phyloP scores from a whole-genome alignment of 2,329 filamentous ascomycete genomes.

The Trichoderma sp. region DNA sequence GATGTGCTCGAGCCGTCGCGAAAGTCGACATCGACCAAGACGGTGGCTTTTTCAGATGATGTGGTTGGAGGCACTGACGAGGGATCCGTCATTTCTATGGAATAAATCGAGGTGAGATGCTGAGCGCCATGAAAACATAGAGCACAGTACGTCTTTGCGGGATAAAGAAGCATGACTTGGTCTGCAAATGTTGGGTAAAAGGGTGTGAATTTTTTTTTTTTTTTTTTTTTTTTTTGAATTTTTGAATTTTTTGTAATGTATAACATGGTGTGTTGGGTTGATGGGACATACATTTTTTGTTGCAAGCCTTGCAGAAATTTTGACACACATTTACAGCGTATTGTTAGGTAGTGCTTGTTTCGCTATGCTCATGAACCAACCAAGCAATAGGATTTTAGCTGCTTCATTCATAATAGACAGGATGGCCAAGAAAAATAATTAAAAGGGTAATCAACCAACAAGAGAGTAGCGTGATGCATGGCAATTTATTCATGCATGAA shows the following conservation, averaged over 20 bases:
- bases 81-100: slow-evolving; percentile 22
- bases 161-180: background rate
- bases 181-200: background rate
- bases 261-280: background rate
- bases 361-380: background rate
- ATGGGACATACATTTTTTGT: background rate
- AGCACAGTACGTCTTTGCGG: background rate
- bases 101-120: background rate
- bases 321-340: slow-evolving; percentile 3
- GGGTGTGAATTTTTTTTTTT: background rate
- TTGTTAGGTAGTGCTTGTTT: background rate
- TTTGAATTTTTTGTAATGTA: background rate
- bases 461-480: background rate
- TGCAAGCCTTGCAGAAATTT: background rate
- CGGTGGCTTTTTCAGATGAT: slow-evolving; percentile 61
- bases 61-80: slow-evolving; percentile 38
- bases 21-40: slow-evolving; percentile 44
- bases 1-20: slow-evolving; percentile 67
- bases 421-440: background rate
- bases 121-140: background rate
- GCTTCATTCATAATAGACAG: background rate
- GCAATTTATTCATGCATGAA: background rate
- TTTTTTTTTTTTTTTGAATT: too few species aligned
- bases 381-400: background rate
- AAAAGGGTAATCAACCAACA: background rate